Conservation (phyloP, 495 filamentous ascomycete genomes). For the Astrothelium macrocarpum region DNA sequence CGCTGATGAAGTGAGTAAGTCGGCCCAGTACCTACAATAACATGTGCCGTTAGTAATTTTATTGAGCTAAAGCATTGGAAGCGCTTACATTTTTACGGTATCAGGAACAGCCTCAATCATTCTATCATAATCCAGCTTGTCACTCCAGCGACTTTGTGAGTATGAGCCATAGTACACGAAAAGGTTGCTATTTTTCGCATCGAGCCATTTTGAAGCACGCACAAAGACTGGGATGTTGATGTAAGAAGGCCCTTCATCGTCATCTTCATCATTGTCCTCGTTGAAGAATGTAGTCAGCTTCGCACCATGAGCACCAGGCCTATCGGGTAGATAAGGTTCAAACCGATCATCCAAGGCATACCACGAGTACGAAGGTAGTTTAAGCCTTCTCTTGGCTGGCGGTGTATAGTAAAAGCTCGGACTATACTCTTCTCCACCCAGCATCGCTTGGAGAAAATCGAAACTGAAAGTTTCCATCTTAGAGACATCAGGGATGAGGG, state of each 20-base stretch:
- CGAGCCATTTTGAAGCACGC: conserved; percentile 5
- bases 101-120: conserved; percentile 25
- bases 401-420: conserved; percentile 28
- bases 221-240: conserved; percentile 27
- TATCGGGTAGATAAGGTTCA: conserved; percentile 27
- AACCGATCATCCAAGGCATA: neutral
- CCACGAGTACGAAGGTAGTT: neutral
- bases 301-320: conserved; percentile 30
- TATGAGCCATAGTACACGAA: conserved; percentile 33
- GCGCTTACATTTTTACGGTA: conserved; percentile 15
- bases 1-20: conserved; percentile 18
- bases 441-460: conserved; percentile 24
- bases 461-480: conserved; percentile 21
- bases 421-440: conserved; percentile 25
- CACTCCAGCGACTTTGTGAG: conserved; percentile 27
- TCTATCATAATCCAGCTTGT: conserved; percentile 31
- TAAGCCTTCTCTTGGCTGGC: neutral
- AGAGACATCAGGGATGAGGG: neutral
- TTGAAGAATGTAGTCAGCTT: conserved; percentile 33
- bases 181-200: conserved; percentile 1
- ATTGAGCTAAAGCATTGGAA: neutral
- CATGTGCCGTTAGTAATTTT: neutral
- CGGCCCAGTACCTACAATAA: conserved; percentile 22
- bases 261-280: conserved; percentile 10
- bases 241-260: conserved; percentile 14